Base-by-base conservation (phyloP, 805 yeast species). In the Yarrowia sp. region DNA sequence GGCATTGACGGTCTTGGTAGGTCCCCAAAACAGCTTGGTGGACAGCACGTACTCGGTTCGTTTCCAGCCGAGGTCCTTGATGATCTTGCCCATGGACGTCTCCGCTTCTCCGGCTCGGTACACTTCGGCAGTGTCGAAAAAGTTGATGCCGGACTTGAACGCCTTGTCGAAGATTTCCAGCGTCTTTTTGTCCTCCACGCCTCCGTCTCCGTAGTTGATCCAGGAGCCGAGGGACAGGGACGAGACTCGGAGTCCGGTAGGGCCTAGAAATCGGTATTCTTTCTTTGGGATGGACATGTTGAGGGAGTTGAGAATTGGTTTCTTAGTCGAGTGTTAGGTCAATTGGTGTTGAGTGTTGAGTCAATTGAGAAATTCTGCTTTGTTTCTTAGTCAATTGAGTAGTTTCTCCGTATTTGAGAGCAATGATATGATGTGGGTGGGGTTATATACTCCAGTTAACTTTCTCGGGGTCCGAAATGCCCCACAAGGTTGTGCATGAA, bases 151-250 rank as follows among this genome's bases (percentile, higher is more conserved):
- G 32, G 67, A 66, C 66, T 71, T 68, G 73, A 69, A 73, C 14
- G 76, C 76, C 46, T 59, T 67, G 65, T 71, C 72, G 51, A 73
- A 70, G 64, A 72, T 71, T 44, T 64, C 70, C 54, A 66, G 66
- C 17, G 74, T 71, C 66, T 62, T 58, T n/a, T 67, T 68, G 61
- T 71, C 72, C 22, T 69, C 68, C 19, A 70, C 68, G 49, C 64
- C 65, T 19, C 71, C 71, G 22, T 70, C 71, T 30, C 70, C 71
- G 64, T 65, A 70, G 48, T 74, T 73, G 65, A 73, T 62, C 75
- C 75, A 73, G 17, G 75, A 74, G n/a, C 76, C 76, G 26, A 69
- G 67, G 22, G 75, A 71, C 54, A 73, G 68, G n/a, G 71, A 70
- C 11, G 76, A 73, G 43, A 73, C 76, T 65, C 72, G 64, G 22